Evolutionary conservation across 306 rosid species (phyloP), one percentile per base, ranked within the genome.

Genomic region (Corylus avellana): DNA sequence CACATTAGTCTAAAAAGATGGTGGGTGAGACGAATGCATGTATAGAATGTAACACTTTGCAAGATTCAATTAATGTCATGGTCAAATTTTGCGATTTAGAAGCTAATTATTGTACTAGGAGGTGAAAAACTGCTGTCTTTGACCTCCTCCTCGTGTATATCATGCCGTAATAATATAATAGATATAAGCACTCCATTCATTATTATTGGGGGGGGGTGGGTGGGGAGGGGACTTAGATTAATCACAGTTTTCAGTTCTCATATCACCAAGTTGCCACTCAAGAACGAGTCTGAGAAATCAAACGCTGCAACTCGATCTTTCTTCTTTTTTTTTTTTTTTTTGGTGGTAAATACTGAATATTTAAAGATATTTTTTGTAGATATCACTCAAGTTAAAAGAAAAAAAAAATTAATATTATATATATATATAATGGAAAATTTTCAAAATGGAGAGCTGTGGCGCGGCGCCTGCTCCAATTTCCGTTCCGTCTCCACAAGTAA

Each of bases 61-160:
- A 61, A 61, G 37, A 25, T 11, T 29, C 70, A 63, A 7, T 32
- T 63, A 18, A 27, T 32, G 46, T 32, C 32, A 16, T 49, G 74
- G 77, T 86, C 86, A 56, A 73, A 22, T 29, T 64, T 13, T 59
- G 86, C 89, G 80, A 85, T 87, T 87, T 83, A 84, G 66, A 84
- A 80, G 83, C 86, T 80, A 71, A 46, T 73, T 71, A 46, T 70
- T 81, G 4, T 69, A 73, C 80, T 57, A 75, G 76, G 77, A 22
- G 80, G 20, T n/a, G 54, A 74, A 75, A 74, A 71, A 70, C 67
- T 59, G 75, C 80, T 80, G 83, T 86, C 78, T 66, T 66, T 79
- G 92, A 89, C 89, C 62, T 20, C 2, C 67, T 53, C 59, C 18
- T 16, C 39, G 9, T 48, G 27, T 11, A 1, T 35, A 2, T 37